Evolutionary conservation across 1,284 basidiomycete genomes (phyloP), one percentile per base, ranked within the genome.

Genomic region (Gymnopus androsaceus): DNA sequence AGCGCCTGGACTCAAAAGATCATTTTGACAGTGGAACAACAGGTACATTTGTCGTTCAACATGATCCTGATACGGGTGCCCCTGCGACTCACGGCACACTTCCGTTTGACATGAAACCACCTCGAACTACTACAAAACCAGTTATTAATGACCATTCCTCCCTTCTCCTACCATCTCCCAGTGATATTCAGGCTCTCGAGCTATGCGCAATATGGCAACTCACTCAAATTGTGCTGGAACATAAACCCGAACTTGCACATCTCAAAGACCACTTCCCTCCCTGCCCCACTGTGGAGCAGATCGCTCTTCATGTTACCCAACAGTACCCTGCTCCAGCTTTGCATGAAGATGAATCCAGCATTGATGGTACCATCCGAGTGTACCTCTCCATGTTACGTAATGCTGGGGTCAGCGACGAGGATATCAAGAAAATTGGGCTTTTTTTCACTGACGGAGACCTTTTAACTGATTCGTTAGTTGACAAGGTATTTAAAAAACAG

Each of bases 11-110:
- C 14, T 59, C 62, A 12, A 66, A 64, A 41, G 62, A 64, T 44
- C 66, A 68, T 45, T 70, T 69, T 44, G 66, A 69, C 44, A 69
- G 64, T 55, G 67, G 68, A 2, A 69, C 67, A 0, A 68, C 69
- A 2, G 61, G 64, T 0, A 70, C 67, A 2, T 15, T 67, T 0
- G 56, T 70, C 12, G 58, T 61, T 0, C 45, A 65, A 2, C 66
- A 61, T 27, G 60, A 55, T 27, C 60, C 64, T 3, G n/a, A 33
- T 3, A 17, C 33, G 1, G 57, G 54, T 15, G 47, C 25, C n/a
- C 8, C 28, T 9, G n/a, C 40, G 14, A 50, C 59, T 0, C 57
- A 34, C 7, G 60, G 61, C 1, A 58, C 48, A 0, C 45, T 65
- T 2, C 63, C 61, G 2, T 21, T 60, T 5, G 3, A n/a, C 37